A percentile compares a stretch with the other conserved stretches of the same genome.
Conservation (phyloP, 129 eudicot genomes). For the Lonicera japonica region DNA sequence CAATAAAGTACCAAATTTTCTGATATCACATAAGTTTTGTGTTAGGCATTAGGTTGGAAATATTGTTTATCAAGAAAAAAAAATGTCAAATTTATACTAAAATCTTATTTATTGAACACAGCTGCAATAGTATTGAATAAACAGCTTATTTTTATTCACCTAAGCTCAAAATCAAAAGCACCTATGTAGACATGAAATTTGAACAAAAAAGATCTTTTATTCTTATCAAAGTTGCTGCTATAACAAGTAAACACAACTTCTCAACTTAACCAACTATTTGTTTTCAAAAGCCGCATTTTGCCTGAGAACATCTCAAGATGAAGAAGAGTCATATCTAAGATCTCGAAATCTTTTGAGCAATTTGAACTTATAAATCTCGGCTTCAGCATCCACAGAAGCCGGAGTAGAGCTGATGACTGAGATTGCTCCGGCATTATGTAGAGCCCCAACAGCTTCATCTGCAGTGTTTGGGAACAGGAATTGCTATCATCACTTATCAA, state of each 20-base stretch:
- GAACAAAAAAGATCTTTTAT: too few relatives aligned
- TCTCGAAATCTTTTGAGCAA: constrained; percentile 60
- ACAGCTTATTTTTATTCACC: too few relatives aligned
- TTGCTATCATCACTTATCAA: too few relatives aligned
- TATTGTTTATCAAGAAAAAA: too few relatives aligned
- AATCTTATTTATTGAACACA: too few relatives aligned
- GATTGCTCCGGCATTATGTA: constrained; percentile 69
- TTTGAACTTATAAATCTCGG: constrained; percentile 44
- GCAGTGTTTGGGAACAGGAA: constrained; percentile 5
- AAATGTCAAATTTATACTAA: too few relatives aligned
- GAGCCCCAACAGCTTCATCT: constrained; percentile 71
- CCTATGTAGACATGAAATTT: too few relatives aligned
- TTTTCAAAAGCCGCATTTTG: not conserved
- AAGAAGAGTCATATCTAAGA: constrained; percentile 22
- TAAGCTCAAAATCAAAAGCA: too few relatives aligned
- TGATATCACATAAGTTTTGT: too few relatives aligned
- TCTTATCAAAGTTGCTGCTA: not conserved
- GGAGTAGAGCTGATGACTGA: constrained; percentile 61
- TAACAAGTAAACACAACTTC: not conserved
- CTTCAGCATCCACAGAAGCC: constrained; percentile 41
- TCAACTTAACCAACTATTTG: not conserved
- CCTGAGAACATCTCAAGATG: constrained; percentile 7
- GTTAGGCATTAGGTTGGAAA: too few relatives aligned
- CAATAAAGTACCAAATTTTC: too few relatives aligned
- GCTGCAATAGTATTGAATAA: too few relatives aligned